These are phyloP conservation scores for Colletotrichum chlorophyti DNA, from an alignment of 2,329 filamentous ascomycete species.

Conservation along the genomic window DNA sequence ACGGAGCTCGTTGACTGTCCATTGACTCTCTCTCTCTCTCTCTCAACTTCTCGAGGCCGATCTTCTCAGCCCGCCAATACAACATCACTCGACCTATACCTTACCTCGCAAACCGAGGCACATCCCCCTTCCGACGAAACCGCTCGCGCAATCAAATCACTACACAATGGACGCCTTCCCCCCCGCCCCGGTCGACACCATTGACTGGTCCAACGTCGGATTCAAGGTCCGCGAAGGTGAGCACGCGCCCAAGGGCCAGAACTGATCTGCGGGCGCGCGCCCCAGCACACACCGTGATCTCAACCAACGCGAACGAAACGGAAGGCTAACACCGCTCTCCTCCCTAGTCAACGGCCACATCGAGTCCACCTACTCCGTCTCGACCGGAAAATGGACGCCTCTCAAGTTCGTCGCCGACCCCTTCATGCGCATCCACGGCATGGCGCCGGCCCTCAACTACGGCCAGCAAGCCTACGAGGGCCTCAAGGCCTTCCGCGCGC, in stretches of 20 bases:
- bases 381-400: conserved; percentile 77
- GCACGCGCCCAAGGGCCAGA: no score
- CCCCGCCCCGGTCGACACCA: conserved; percentile 78
- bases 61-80: no score
- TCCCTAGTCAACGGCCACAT: conserved; percentile 89
- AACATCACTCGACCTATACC: no score
- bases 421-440: conserved; percentile 88
- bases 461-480: conserved; percentile 98
- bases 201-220: conserved; percentile 93
- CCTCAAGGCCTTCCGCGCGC: conserved; percentile 92
- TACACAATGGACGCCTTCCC: conserved; percentile 70
- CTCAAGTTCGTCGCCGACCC: conserved; percentile 84
- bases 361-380: conserved; percentile 80
- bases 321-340: not conserved
- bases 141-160: not conserved
- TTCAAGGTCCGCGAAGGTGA: conserved; percentile 90
- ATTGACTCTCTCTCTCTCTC: no score
- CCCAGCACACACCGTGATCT: no score
- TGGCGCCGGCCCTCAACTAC: conserved; percentile 96
- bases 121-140: not conserved
- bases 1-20: no score
- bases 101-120: no score
- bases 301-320: not conserved
- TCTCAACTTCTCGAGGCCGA: no score
- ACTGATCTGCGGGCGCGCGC: no score